These are phyloP conservation scores for Chlorella sorokiniana DNA, from an alignment of 139 green algal genomes.

Conservation along the genomic window DNA sequence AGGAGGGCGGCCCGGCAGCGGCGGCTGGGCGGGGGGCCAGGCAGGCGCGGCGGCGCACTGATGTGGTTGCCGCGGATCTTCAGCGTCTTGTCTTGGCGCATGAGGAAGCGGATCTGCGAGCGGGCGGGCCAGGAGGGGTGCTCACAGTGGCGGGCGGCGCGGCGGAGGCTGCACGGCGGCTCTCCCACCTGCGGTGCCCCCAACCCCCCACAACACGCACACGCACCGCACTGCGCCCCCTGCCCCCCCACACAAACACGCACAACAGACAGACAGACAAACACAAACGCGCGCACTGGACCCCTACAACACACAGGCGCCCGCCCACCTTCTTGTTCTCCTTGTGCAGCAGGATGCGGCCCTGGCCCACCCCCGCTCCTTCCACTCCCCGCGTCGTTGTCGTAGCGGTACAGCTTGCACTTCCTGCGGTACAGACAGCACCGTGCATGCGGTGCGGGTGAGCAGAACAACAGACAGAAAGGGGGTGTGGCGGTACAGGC, in stretches of 20 bases:
- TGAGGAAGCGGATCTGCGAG: slow-evolving; percentile 93
- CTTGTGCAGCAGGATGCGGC: slow-evolving; percentile 95
- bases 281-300: neutral
- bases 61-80: slow-evolving; percentile 98
- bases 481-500: neutral
- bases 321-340: slow-evolving; percentile 77
- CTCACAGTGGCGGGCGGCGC: too few relatives aligned
- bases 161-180: too few relatives aligned
- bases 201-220: too few relatives aligned
- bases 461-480: neutral
- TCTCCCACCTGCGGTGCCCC: too few relatives aligned
- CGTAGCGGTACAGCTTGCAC: slow-evolving; percentile 97
- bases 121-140: neutral
- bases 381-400: slow-evolving; percentile 94
- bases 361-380: slow-evolving; percentile 92
- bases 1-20: too few relatives aligned
- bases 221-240: too few relatives aligned
- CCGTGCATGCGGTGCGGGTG: neutral
- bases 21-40: too few relatives aligned
- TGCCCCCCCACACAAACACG: too few relatives aligned
- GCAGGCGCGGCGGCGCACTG: too few relatives aligned
- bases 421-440: slow-evolving; percentile 77
- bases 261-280: neutral
- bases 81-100: slow-evolving; percentile 97
- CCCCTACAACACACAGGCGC: neutral